Evolutionary conservation across 164 flowering plant species (phyloP).

Genomic region (Berberis vulgaris): DNA sequence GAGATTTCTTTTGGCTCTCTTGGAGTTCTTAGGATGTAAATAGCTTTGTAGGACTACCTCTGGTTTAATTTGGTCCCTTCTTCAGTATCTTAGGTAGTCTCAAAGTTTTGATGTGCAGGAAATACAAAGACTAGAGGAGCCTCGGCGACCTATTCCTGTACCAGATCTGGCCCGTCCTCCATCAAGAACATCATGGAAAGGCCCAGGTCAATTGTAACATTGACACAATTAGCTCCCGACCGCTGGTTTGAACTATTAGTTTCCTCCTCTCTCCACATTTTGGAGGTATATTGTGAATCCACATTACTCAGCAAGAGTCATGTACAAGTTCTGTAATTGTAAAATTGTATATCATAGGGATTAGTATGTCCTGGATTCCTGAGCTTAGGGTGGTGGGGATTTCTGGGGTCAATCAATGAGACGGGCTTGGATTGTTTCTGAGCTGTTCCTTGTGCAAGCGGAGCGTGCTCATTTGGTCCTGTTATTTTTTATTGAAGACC

Average conservation of each 20-base stretch:
- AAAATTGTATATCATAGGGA: conserved; percentile 49
- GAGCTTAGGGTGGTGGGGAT: conserved; percentile 12
- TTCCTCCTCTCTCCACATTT: conserved; percentile 8
- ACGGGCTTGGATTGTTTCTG: conserved; percentile 18
- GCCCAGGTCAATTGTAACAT: conserved; percentile 42
- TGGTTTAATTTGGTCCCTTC: background rate
- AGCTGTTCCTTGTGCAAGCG: conserved; percentile 21
- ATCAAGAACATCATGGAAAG: conserved; percentile 56
- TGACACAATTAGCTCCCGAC: conserved; percentile 14
- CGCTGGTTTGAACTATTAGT: background rate
- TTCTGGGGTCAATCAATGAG: conserved; percentile 13
- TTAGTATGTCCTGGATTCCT: conserved; percentile 8
- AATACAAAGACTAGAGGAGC: conserved; percentile 44
- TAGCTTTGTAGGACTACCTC: background rate
- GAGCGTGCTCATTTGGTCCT: conserved; percentile 39
- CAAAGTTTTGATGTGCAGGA: conserved; percentile 34
- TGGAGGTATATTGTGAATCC: background rate
- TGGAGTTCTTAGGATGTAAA: background rate
- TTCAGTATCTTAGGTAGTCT: background rate
- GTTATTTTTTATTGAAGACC: conserved; percentile 39
- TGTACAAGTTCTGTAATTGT: conserved; percentile 22
- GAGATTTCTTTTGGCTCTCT: background rate
- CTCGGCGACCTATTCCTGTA: conserved; percentile 19
- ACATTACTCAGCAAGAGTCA: conserved; percentile 1
- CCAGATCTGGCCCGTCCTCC: conserved; percentile 36